These are phyloP conservation scores for Mollisia scopiformis DNA, from an alignment of 2,329 filamentous ascomycete species.

Conservation along the genomic window DNA sequence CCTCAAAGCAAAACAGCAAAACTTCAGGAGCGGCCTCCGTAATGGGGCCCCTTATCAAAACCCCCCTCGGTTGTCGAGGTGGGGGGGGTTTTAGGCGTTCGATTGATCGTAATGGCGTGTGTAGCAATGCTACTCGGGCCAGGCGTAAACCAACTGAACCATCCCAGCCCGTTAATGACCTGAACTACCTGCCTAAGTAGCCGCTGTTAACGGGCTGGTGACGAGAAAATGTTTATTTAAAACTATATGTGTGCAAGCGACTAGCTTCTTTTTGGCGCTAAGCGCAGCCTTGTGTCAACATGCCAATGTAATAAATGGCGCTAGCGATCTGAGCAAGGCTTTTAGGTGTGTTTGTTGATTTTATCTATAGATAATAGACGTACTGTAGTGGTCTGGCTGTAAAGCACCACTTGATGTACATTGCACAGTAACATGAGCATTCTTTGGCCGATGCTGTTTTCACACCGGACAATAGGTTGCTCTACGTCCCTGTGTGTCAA, in stretches of 20 bases:
- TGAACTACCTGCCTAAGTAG: not conserved
- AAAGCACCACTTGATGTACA: too few species aligned
- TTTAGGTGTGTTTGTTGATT: too few species aligned
- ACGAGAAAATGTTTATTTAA: not conserved
- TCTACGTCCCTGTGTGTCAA: too few species aligned
- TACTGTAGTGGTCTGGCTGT: too few species aligned
- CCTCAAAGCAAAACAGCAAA: not conserved
- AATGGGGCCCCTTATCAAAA: not conserved
- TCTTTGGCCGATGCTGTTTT: too few species aligned
- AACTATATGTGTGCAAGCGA: not conserved
- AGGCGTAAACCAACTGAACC: not conserved
- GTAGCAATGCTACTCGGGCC: not conserved
- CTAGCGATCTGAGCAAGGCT: not conserved
- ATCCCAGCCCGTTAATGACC: not conserved
- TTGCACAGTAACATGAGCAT: too few species aligned
- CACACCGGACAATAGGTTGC: too few species aligned
- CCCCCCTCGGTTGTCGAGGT: not conserved
- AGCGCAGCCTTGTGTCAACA: not conserved
- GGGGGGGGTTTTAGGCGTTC: not conserved
- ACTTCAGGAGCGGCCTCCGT: not conserved
- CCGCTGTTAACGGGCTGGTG: not conserved
- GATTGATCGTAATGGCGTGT: not conserved
- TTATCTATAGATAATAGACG: too few species aligned
- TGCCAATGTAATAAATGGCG: not conserved
- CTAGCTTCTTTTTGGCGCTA: not conserved